Percentiles rank a stretch among this genome's conserved stretches.
phyloP scores from a whole-genome alignment of 306 rosid genomes.

The Acmispon strigosus region DNA sequence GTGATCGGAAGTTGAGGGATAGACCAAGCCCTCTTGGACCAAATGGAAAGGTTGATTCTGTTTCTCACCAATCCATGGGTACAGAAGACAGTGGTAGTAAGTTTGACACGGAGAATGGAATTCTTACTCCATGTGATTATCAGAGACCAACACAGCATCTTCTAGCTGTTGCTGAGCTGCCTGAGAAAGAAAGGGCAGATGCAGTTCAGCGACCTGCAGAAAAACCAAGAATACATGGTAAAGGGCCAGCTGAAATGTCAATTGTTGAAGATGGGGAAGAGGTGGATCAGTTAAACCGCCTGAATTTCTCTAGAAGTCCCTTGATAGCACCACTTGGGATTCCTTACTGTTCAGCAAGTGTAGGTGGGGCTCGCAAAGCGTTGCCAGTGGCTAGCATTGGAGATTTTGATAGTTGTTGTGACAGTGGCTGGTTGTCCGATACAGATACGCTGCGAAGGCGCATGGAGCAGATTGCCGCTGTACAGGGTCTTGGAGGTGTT shows the following conservation, averaged over 20 bases:
- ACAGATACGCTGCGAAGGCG: slow-evolving; percentile 68
- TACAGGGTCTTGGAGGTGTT: slow-evolving; percentile 84
- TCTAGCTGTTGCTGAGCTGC: slow-evolving; percentile 75
- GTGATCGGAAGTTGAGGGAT: slow-evolving; percentile 77
- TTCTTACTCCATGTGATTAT: slow-evolving; percentile 60
- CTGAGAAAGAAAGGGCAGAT: slow-evolving; percentile 54
- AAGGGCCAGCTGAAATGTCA: slow-evolving; percentile 42
- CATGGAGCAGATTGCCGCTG: slow-evolving; percentile 89
- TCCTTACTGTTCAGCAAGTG: slow-evolving; percentile 76
- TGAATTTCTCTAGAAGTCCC: slow-evolving; percentile 56
- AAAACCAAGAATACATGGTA: slow-evolving; percentile 50
- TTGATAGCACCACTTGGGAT: slow-evolving; percentile 89
- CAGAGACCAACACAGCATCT: slow-evolving; percentile 81
- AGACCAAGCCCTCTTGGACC: slow-evolving; percentile 97
- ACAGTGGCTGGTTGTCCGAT: slow-evolving; percentile 72
- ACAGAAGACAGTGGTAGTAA: slow-evolving; percentile 58
- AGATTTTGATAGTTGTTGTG: slow-evolving; percentile 48
- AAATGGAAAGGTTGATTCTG: slow-evolving; percentile 71
- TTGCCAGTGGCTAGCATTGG: slow-evolving; percentile 45
- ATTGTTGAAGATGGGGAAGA: slow-evolving; percentile 60
- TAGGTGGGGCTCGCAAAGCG: slow-evolving; percentile 89
- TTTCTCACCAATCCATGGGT: slow-evolving; percentile 45
- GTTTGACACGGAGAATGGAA: slow-evolving; percentile 67
- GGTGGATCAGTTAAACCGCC: slow-evolving; percentile 47
- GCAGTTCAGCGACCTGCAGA: slow-evolving; percentile 44